Conservation (phyloP, 2,329 filamentous ascomycete species). For the Alternaria postmessia region DNA sequence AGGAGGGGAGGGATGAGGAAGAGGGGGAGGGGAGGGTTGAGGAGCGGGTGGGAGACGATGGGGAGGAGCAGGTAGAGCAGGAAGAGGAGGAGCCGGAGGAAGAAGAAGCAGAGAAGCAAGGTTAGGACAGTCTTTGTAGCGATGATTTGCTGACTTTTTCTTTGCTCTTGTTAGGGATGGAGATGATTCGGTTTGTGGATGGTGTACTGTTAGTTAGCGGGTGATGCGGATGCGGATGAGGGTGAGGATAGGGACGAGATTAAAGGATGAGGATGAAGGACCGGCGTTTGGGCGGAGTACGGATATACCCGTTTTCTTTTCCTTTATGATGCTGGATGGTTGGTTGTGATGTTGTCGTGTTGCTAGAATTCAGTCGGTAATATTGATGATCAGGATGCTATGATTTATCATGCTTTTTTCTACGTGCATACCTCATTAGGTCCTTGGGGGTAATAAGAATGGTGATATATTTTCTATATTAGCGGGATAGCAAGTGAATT, state of each 20-base stretch:
- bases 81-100: too few species aligned
- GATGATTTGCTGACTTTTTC: not conserved
- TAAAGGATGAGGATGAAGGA: not conserved
- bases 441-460: too few species aligned
- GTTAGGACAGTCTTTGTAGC: not conserved
- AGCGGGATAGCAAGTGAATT: too few species aligned
- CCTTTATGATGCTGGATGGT: not conserved
- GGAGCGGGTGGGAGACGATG: too few species aligned
- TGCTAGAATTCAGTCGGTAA: not conserved
- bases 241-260: too few species aligned
- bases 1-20: not conserved
- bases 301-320: slow-evolving; percentile 1
- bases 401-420: too few species aligned
- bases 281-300: not conserved
- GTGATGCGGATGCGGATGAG: not conserved
- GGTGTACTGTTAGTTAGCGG: not conserved
- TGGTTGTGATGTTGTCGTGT: not conserved
- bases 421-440: too few species aligned
- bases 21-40: too few species aligned
- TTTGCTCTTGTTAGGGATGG: not conserved
- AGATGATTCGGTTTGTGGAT: not conserved
- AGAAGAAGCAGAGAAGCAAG: too few species aligned
- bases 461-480: too few species aligned
- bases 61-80: too few species aligned
- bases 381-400: too few species aligned